phyloP scores from a whole-genome alignment of 768 basidiomycete species.

The Suillus variegatus region DNA sequence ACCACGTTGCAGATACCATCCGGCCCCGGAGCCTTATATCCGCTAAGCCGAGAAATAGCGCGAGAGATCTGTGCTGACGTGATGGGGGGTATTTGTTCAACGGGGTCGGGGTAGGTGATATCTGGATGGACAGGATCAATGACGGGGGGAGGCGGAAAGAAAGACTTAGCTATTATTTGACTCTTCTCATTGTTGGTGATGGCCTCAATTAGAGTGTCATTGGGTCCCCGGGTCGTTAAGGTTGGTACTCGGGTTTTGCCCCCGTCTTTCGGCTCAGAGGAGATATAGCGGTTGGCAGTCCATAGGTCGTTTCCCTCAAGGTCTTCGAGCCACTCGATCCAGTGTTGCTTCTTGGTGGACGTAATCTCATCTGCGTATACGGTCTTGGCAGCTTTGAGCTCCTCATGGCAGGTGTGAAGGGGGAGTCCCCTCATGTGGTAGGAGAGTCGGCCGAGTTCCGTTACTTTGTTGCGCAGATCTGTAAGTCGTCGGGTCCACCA shows the following conservation, averaged over 20 bases:
- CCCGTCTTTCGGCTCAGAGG: neutral
- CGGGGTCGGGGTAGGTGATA: conserved; percentile 6
- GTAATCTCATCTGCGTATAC: neutral
- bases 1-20: conserved; percentile 29
- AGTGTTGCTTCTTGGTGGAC: conserved; percentile 6
- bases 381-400: neutral
- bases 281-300: conserved; percentile 13
- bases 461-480: too few species aligned
- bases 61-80: conserved; percentile 12
- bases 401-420: neutral
- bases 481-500: conserved; percentile 26
- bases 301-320: neutral
- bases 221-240: neutral
- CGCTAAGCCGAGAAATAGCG: conserved; percentile 8
- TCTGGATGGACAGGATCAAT: neutral
- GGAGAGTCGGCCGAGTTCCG: too few species aligned
- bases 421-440: neutral
- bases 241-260: neutral
- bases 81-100: neutral
- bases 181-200: too few species aligned
- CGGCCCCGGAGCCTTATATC: conserved; percentile 24
- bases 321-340: neutral
- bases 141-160: conserved; percentile 23
- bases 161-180: conserved; percentile 7
- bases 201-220: too few species aligned